These are phyloP conservation scores for Pythium monospermum DNA, from an alignment of 352 stramenopile species.

Conservation along the genomic window DNA sequence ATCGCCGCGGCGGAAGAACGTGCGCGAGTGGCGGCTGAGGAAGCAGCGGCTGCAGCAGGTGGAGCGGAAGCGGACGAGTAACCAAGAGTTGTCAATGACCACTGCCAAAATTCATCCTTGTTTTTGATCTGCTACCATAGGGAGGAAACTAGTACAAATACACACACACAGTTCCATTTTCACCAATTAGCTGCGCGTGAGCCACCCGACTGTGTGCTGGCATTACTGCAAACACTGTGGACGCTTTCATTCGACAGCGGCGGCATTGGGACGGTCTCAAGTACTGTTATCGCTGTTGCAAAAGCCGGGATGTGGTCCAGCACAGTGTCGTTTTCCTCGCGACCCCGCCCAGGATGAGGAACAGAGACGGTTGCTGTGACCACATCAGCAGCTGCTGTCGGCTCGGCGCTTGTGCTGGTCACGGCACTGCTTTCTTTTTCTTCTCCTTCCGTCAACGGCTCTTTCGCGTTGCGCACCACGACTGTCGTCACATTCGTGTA, in stretches of 20 bases:
- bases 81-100: too few relatives aligned
- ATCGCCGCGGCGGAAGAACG: conserved; percentile 37
- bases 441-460: conserved; percentile 1
- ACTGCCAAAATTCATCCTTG: too few relatives aligned
- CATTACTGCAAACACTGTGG: conserved; percentile 17
- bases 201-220: conserved; percentile 16
- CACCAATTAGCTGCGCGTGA: conserved; percentile 5
- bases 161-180: neutral
- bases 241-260: neutral
- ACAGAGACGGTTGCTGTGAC: neutral
- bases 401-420: too few relatives aligned
- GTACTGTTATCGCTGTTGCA: neutral
- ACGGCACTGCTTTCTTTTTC: neutral
- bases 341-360: neutral
- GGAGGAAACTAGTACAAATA: neutral
- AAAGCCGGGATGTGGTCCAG: conserved; percentile 12
- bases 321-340: conserved; percentile 17
- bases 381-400: too few relatives aligned
- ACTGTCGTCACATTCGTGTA: conserved; percentile 80
- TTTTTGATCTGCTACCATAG: too few relatives aligned
- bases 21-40: conserved; percentile 31
- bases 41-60: conserved; percentile 14
- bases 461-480: conserved; percentile 36
- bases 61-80: conserved; percentile 10
- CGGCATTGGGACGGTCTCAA: neutral